phyloP scores from a whole-genome alignment of 139 green algal genomes.

The Gonium pectorale region DNA sequence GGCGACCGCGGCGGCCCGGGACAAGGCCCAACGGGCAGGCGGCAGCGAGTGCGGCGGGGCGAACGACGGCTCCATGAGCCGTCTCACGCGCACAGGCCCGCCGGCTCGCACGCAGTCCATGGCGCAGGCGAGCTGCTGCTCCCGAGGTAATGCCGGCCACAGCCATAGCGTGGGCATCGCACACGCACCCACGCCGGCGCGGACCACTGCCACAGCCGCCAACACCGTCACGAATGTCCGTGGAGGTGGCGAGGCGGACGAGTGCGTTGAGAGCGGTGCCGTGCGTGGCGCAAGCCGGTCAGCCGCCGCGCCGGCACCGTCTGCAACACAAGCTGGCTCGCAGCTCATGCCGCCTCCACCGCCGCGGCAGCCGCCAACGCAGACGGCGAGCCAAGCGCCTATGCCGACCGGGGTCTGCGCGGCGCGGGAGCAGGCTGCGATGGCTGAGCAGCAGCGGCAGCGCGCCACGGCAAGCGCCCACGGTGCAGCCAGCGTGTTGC shows the following conservation, averaged over 20 bases:
- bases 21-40: not conserved
- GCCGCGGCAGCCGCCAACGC: not conserved
- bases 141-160: not conserved
- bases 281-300: not conserved
- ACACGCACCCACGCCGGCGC: not conserved
- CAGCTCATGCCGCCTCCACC: slow-evolving; percentile 31
- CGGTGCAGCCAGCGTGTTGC: too few relatives aligned
- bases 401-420: too few relatives aligned
- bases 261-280: not conserved
- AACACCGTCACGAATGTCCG: not conserved
- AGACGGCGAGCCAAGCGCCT: too few relatives aligned
- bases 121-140: not conserved
- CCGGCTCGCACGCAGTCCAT: not conserved
- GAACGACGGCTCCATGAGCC: not conserved
- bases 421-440: too few relatives aligned
- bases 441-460: too few relatives aligned
- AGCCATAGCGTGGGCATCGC: not conserved
- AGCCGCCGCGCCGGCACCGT: not conserved
- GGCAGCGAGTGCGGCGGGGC: not conserved
- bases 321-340: too few relatives aligned
- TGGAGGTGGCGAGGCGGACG: not conserved
- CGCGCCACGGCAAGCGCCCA: too few relatives aligned
- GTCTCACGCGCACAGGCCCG: not conserved
- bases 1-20: not conserved
- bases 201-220: not conserved